Evolutionary conservation across 116 monocot genomes (phyloP), one percentile per base, ranked within the genome.

Genomic region (Papilionanthe hybrid): DNA sequence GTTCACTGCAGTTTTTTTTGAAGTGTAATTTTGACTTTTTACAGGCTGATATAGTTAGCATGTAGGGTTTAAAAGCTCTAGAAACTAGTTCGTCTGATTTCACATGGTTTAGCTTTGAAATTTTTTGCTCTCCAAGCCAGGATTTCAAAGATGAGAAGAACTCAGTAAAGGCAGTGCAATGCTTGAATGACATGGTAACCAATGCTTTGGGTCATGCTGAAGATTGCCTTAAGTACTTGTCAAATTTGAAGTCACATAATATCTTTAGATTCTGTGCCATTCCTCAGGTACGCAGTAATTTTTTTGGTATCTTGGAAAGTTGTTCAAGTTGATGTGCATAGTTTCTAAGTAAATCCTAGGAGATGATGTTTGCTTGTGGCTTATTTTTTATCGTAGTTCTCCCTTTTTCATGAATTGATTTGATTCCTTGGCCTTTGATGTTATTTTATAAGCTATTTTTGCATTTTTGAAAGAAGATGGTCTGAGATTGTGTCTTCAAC

Each of bases 141-240:
- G 98, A 98, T 83, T 89, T 98, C 17, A 94, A 98, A 81, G 82
- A 87, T 78, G 90, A 91, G 47, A 87, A 98, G 75, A 87, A 89
- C 81, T 93, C 91, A 42, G 57, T 30, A 56, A 92, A 93, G 57
- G 88, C 98, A 66, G 93, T 98, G 56, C 87, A 91, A 44, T 98
- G 98, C 81, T 87, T 98, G 85, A 94, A 98, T 89, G 94, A 98
- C 77, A 83, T 98, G 91, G 93, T 98, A 57, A 98, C 98, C 27
- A 84, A 98, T 89, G 98, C 98, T 73, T 86, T 98, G 76, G 77
- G 75, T 72, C 94, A 98, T 94, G 93, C 65, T 23, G 89, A 93
- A 74, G 98, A 98, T 78, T 93, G 94, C 87, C 86, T 98, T 49
- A 29, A 81, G 60, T 94, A 94, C 78, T 87, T 98, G 94, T 81